Percentiles rank a stretch among this genome's conserved stretches.
These are phyloP conservation scores for Saturnispora silvae DNA, from an alignment of 805 yeast genomes.

Conservation along the genomic window DNA sequence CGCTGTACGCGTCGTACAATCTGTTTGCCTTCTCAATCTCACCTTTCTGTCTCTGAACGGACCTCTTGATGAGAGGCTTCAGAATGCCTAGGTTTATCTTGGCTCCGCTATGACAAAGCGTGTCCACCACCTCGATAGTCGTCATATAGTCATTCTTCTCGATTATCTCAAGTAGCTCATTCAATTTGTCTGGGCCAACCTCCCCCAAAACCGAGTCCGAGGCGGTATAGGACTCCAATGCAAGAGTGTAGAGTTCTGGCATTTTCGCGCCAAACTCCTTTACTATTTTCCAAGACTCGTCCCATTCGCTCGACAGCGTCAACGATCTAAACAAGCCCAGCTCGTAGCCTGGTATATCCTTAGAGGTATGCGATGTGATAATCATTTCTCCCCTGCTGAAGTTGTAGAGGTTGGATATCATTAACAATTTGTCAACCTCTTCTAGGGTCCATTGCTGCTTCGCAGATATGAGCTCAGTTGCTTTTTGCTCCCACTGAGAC, in stretches of 20 bases:
- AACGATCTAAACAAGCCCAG: slow-evolving; percentile 59
- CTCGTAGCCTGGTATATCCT: slow-evolving; percentile 25
- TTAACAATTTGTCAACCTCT: slow-evolving; percentile 43
- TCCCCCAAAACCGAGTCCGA: slow-evolving; percentile 37
- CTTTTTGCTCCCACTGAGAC: slow-evolving; percentile 55
- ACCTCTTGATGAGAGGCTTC: slow-evolving; percentile 54
- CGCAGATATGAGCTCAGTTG: slow-evolving; percentile 38
- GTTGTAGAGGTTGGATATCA: slow-evolving; percentile 48
- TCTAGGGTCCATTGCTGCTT: slow-evolving; percentile 34
- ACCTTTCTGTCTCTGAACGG: slow-evolving; percentile 45
- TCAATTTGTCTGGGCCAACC: slow-evolving; percentile 42
- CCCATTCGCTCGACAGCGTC: slow-evolving; percentile 46
- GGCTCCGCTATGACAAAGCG: slow-evolving; percentile 34
- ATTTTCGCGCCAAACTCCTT: slow-evolving; percentile 50
- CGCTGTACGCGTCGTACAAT: slow-evolving; percentile 55
- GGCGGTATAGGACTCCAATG: slow-evolving; percentile 54
- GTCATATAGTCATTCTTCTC: slow-evolving; percentile 46
- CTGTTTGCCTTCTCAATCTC: slow-evolving; percentile 62
- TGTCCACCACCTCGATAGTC: slow-evolving; percentile 49
- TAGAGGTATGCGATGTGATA: slow-evolving; percentile 19
- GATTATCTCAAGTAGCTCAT: slow-evolving; percentile 41
- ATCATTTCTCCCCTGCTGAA: slow-evolving; percentile 39
- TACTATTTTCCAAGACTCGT: slow-evolving; percentile 46
- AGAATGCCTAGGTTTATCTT: slow-evolving; percentile 47
- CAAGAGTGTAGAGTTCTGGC: slow-evolving; percentile 55